These are phyloP conservation scores for Phialemonium atrogriseum DNA, from an alignment of 2,329 filamentous ascomycete genomes.

Conservation along the genomic window DNA sequence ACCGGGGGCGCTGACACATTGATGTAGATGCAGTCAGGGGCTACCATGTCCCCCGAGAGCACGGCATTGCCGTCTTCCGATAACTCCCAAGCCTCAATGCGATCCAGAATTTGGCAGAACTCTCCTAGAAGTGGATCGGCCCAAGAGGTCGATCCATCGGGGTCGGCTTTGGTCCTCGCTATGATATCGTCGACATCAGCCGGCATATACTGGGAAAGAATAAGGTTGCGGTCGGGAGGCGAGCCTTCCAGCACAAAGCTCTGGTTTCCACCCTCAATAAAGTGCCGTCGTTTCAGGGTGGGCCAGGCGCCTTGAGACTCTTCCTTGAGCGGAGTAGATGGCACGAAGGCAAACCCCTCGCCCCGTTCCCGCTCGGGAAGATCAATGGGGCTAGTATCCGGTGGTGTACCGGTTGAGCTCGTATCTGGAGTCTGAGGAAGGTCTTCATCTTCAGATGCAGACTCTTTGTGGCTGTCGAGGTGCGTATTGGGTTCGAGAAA, in stretches of 20 bases:
- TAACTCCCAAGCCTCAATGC: constrained; percentile 38
- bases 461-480: constrained; percentile 22
- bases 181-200: constrained; percentile 21
- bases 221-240: constrained; percentile 31
- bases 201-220: constrained; percentile 24
- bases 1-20: constrained; percentile 20
- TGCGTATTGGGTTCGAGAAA: constrained; percentile 35
- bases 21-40: constrained; percentile 30
- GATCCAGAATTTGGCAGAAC: constrained; percentile 25
- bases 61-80: constrained; percentile 24
- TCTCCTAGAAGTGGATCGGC: constrained; percentile 17
- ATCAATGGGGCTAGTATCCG: too few relatives aligned
- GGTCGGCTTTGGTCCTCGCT: constrained; percentile 13
- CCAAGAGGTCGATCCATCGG: constrained; percentile 15
- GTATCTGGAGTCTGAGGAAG: constrained; percentile 3
- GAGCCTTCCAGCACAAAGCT: constrained; percentile 35
- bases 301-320: neutral
- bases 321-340: neutral
- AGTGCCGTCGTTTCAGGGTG: too few relatives aligned
- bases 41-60: constrained; percentile 22
- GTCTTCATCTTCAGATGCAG: constrained; percentile 7
- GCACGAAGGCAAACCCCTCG: neutral
- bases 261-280: constrained; percentile 8
- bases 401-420: constrained; percentile 1
- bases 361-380: neutral